A percentile compares a stretch with the other conserved stretches of the same genome.
phyloP scores from a whole-genome alignment of 2,329 filamentous ascomycete species.

The Alternaria novae-zelandiae region DNA sequence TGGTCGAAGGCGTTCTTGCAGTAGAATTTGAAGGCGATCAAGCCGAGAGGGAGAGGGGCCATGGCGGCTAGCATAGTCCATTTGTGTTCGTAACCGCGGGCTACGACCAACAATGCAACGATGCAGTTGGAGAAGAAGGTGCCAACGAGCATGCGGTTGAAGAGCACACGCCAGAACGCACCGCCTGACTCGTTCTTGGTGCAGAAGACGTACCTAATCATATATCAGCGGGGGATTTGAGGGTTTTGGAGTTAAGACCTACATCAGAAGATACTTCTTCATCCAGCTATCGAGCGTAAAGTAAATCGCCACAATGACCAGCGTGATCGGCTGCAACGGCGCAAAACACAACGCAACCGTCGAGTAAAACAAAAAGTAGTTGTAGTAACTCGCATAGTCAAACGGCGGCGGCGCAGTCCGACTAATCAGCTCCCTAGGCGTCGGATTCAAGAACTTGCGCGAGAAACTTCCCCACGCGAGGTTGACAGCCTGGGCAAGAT shows the following conservation, averaged over 20 bases:
- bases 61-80: conserved; percentile 69
- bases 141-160: conserved; percentile 90
- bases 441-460: conserved; percentile 84
- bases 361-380: conserved; percentile 94
- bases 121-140: conserved; percentile 79
- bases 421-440: conserved; percentile 89
- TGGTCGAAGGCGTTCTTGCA: conserved; percentile 78
- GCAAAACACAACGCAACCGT: conserved; percentile 88
- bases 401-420: conserved; percentile 90
- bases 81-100: conserved; percentile 59
- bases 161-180: conserved; percentile 87
- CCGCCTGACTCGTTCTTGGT: conserved; percentile 97
- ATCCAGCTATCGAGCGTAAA: conserved; percentile 85
- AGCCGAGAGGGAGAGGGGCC: conserved; percentile 76
- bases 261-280: conserved; percentile 94
- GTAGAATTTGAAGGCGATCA: conserved; percentile 86
- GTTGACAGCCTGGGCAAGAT: conserved; percentile 87
- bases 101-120: conserved; percentile 76
- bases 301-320: conserved; percentile 87
- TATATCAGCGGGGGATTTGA: neutral
- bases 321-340: conserved; percentile 82
- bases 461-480: conserved; percentile 84
- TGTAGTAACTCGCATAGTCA: conserved; percentile 96
- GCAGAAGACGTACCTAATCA: conserved; percentile 73
- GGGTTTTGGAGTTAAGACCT: neutral